Evolutionary conservation across 768 basidiomycete genomes (phyloP).

Genomic region (Tricholoma terreum): DNA sequence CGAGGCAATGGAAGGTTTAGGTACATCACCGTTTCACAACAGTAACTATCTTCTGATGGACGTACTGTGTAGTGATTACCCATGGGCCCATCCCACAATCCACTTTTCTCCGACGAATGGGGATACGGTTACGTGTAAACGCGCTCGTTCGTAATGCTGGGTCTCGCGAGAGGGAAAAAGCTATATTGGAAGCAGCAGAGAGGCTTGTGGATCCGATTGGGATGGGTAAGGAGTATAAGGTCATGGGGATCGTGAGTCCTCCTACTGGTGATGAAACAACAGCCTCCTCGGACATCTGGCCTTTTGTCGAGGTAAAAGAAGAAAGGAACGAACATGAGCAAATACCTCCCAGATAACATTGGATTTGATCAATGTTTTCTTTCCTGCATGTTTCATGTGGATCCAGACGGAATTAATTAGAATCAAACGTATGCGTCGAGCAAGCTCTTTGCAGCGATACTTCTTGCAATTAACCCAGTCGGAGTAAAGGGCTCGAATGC

Average conservation of each 20-base stretch:
- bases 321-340: background rate
- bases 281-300: constrained; percentile 25
- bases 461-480: too few species aligned
- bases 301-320: constrained; percentile 26
- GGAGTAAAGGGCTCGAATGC: too few species aligned
- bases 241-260: constrained; percentile 56
- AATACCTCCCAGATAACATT: background rate
- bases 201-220: constrained; percentile 74
- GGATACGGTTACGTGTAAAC: constrained; percentile 63
- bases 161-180: constrained; percentile 45
- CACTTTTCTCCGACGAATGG: constrained; percentile 76
- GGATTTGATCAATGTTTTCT: background rate
- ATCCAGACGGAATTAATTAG: too few species aligned
- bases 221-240: constrained; percentile 88
- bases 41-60: constrained; percentile 14
- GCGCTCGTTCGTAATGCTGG: constrained; percentile 52
- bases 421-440: too few species aligned
- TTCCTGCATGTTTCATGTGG: too few species aligned
- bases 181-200: constrained; percentile 57
- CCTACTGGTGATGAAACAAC: constrained; percentile 2
- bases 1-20: constrained; percentile 68
- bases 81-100: constrained; percentile 77
- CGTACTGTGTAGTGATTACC: constrained; percentile 34
- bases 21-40: constrained; percentile 22
- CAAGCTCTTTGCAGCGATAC: too few species aligned